These are phyloP conservation scores for Globisporangium megalacanthum DNA, from an alignment of 352 stramenopile genomes.

Conservation along the genomic window DNA sequence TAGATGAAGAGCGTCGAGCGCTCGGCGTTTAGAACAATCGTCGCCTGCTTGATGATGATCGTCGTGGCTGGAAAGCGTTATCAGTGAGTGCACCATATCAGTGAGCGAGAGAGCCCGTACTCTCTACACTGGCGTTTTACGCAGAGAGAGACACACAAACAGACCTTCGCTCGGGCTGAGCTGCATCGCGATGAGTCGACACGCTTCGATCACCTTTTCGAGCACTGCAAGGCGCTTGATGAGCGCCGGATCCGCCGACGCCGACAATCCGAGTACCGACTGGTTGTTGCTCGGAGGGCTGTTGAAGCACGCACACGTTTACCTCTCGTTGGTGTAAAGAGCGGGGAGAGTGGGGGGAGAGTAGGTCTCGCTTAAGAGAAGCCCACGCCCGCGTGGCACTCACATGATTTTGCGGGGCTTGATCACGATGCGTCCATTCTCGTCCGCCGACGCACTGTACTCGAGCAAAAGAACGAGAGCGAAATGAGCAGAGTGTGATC, in stretches of 20 bases:
- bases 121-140: neutral
- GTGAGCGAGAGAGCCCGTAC: neutral
- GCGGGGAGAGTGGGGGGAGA: neutral
- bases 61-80: conserved; percentile 42
- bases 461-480: neutral
- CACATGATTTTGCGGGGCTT: conserved; percentile 64
- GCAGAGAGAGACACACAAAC: neutral
- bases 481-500: no score
- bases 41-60: conserved; percentile 86
- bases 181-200: conserved; percentile 73
- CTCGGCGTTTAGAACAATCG: conserved; percentile 84
- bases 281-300: conserved; percentile 9
- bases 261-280: conserved; percentile 2
- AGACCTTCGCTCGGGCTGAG: conserved; percentile 69
- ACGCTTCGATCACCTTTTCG: conserved; percentile 78
- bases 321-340: neutral
- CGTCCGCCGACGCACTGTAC: conserved; percentile 66
- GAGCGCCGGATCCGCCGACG: conserved; percentile 27
- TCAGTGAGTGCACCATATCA: conserved; percentile 1
- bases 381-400: conserved; percentile 1
- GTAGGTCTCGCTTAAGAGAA: no score
- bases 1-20: conserved; percentile 88
- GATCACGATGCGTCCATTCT: conserved; percentile 76
- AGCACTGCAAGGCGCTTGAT: conserved; percentile 56
- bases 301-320: neutral